Conservation (phyloP, 176 grass and related monocot species). For the Luzula sylvatica region DNA sequence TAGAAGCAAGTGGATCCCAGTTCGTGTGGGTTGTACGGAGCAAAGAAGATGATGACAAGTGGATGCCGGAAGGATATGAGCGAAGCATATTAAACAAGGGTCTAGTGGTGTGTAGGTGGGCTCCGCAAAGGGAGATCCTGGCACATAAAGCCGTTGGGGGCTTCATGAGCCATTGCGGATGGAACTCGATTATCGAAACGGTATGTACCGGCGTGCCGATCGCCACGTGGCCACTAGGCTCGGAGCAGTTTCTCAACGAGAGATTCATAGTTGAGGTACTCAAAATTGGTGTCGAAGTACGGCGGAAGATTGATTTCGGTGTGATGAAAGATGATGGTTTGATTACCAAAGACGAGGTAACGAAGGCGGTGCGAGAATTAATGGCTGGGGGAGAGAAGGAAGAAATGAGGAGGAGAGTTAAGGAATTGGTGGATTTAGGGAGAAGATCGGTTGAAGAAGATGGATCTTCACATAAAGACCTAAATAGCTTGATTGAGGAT, state of each 20-base stretch:
- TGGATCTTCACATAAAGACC: constrained; percentile 21
- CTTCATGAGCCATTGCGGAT: constrained; percentile 45
- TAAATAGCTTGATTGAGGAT: constrained; percentile 17
- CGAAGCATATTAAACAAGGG: constrained; percentile 20
- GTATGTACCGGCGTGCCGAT: constrained; percentile 15
- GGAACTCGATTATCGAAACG: constrained; percentile 35
- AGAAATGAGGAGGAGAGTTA: constrained; percentile 4
- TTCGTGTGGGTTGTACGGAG: constrained; percentile 36
- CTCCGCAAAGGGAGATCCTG: constrained; percentile 30
- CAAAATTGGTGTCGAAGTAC: constrained; percentile 27
- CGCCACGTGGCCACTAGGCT: constrained; percentile 41
- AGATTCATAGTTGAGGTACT: constrained; percentile 29
- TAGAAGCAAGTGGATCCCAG: neutral
- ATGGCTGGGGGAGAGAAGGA: constrained; percentile 5
- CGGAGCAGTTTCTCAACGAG: constrained; percentile 55
- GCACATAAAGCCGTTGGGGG: constrained; percentile 34
- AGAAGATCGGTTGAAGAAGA: constrained; percentile 25
- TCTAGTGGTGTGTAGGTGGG: constrained; percentile 38
- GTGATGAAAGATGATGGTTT: constrained; percentile 6
- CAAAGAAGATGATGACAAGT: neutral
- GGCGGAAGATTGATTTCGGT: constrained; percentile 1
- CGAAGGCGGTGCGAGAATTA: constrained; percentile 15
- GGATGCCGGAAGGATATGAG: too few relatives aligned
- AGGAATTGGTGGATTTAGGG: constrained; percentile 7
- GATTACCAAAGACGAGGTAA: constrained; percentile 19